Evolutionary conservation across 1,284 basidiomycete species (phyloP).

Genomic region (Ceratobasidium papillatum): DNA sequence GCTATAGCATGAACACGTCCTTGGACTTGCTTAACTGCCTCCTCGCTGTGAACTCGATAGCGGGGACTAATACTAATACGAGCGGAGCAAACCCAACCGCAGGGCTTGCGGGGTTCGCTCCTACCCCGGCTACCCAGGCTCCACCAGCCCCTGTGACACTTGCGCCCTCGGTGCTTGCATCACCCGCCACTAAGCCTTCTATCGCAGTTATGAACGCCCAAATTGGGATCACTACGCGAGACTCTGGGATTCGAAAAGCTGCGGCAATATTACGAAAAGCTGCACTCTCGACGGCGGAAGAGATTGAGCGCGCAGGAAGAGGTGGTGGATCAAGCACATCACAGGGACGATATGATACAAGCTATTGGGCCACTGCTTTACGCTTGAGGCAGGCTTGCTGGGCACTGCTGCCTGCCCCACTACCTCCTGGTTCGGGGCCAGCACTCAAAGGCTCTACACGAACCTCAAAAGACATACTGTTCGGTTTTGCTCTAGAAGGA

Average conservation of each 20-base stretch:
- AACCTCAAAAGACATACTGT: constrained; percentile 28
- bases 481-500: constrained; percentile 37
- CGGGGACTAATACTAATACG: neutral
- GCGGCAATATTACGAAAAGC: constrained; percentile 30
- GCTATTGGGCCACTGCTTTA: constrained; percentile 36
- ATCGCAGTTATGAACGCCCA: constrained; percentile 35
- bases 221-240: constrained; percentile 35
- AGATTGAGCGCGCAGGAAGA: constrained; percentile 34
- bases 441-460: constrained; percentile 21
- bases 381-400: constrained; percentile 35
- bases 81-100: constrained; percentile 10
- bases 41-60: constrained; percentile 25
- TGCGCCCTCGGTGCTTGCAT: constrained; percentile 17
- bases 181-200: constrained; percentile 9
- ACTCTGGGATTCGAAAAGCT: constrained; percentile 34
- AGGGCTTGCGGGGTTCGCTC: constrained; percentile 22
- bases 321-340: constrained; percentile 3
- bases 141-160: constrained; percentile 34
- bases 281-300: constrained; percentile 28
- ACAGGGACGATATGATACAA: constrained; percentile 14
- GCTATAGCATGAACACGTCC: constrained; percentile 26
- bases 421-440: constrained; percentile 15
- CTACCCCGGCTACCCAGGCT: constrained; percentile 1
- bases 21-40: constrained; percentile 38
- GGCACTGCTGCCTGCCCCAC: constrained; percentile 27